phyloP scores from a whole-genome alignment of 495 filamentous ascomycete species.

The Tetracladium setigerum region DNA sequence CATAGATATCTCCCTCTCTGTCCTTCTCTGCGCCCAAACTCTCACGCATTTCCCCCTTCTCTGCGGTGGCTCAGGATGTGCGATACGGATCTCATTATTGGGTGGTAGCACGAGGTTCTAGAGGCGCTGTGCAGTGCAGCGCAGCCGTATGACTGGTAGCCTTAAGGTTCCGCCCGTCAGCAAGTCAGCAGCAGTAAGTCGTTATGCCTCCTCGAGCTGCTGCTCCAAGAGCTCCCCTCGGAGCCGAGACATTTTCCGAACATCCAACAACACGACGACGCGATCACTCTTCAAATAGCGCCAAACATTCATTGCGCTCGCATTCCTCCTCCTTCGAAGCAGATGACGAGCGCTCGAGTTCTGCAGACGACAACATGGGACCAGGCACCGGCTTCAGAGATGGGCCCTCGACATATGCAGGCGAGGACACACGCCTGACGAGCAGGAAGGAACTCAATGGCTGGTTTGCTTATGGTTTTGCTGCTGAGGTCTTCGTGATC shows the following conservation, averaged over 20 bases:
- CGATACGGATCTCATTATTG: no score
- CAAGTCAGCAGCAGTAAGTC: no score
- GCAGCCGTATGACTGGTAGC: no score
- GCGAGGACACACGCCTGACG: conserved; percentile 82
- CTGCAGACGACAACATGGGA: conserved; percentile 30
- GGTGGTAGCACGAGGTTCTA: no score
- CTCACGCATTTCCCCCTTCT: no score
- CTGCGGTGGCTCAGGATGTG: no score
- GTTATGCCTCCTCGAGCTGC: no score
- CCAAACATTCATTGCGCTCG: conserved; percentile 18
- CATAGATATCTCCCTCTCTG: no score
- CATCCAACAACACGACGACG: conserved; percentile 11
- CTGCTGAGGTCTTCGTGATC: conserved; percentile 95
- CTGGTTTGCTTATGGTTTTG: conserved; percentile 96
- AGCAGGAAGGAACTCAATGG: conserved; percentile 81
- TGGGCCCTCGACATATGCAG: conserved; percentile 48
- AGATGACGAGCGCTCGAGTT: conserved; percentile 53
- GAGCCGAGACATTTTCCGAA: neutral
- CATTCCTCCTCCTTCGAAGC: conserved; percentile 46
- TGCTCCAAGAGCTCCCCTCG: no score
- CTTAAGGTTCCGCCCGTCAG: no score
- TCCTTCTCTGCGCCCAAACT: no score
- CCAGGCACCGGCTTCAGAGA: conserved; percentile 14
- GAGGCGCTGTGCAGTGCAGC: no score
- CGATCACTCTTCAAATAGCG: conserved; percentile 12